Percentiles rank a stretch among this genome's conserved stretches.
phyloP scores from a whole-genome alignment of 352 stramenopile species.

The Peronosclerospora sorghi region DNA sequence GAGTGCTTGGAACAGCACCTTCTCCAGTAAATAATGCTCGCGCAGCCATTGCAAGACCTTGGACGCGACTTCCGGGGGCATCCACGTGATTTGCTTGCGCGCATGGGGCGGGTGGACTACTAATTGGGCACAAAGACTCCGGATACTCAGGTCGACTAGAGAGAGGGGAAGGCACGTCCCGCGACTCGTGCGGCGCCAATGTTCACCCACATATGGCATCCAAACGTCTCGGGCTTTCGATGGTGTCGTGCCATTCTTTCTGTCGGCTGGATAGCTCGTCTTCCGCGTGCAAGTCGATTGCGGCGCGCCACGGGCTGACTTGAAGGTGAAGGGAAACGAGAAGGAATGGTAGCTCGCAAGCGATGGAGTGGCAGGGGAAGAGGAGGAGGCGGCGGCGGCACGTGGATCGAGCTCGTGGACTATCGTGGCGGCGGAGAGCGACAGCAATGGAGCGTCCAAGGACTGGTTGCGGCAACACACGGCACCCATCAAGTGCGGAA shows the following conservation, averaged over 20 bases:
- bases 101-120: constrained; percentile 19
- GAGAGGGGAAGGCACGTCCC: constrained; percentile 37
- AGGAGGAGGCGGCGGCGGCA: constrained; percentile 2
- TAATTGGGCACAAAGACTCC: constrained; percentile 34
- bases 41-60: constrained; percentile 43
- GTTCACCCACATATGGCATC: constrained; percentile 33
- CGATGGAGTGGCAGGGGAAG: constrained; percentile 25
- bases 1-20: constrained; percentile 42
- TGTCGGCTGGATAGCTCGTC: constrained; percentile 8
- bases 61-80: constrained; percentile 34
- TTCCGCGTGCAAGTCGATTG: constrained; percentile 5
- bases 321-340: constrained; percentile 60
- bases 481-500: constrained; percentile 36
- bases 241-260: constrained; percentile 4
- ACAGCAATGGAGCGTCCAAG: constrained; percentile 51
- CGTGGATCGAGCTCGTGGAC: constrained; percentile 6
- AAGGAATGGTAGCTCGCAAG: constrained; percentile 71
- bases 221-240: background rate
- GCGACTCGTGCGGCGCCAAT: constrained; percentile 30
- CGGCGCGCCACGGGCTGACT: constrained; percentile 2
- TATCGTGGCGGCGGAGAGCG: constrained; percentile 19
- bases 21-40: constrained; percentile 40
- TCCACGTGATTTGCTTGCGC: constrained; percentile 7
- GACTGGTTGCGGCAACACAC: constrained; percentile 64
- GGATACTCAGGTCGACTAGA: constrained; percentile 47